Conservation (phyloP, 768 basidiomycete genomes). For the Trametes maxima region DNA sequence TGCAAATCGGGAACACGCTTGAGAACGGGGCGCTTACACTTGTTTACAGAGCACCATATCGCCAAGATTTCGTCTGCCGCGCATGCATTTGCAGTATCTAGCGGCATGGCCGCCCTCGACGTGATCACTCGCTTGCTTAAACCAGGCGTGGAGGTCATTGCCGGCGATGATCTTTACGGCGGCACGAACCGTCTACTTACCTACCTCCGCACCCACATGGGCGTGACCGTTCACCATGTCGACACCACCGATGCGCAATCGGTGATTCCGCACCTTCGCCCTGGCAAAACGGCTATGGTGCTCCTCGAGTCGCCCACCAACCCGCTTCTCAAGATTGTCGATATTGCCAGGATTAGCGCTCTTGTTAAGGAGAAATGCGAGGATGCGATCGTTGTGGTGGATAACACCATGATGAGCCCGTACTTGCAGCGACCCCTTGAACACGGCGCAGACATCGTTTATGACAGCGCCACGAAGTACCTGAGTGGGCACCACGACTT, state of each 20-base stretch:
- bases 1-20: neutral
- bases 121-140: slow-evolving; percentile 92
- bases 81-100: slow-evolving; percentile 91
- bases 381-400: slow-evolving; percentile 84
- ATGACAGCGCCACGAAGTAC: slow-evolving; percentile 98
- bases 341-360: slow-evolving; percentile 80
- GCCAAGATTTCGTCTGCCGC: slow-evolving; percentile 94
- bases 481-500: slow-evolving; percentile 98
- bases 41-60: slow-evolving; percentile 82
- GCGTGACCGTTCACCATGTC: slow-evolving; percentile 89
- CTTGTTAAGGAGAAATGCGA: slow-evolving; percentile 83
- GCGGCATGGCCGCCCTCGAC: slow-evolving; percentile 98
- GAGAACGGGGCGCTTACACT: neutral
- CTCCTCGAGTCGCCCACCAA: slow-evolving; percentile 97
- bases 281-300: slow-evolving; percentile 88
- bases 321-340: slow-evolving; percentile 92
- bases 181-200: slow-evolving; percentile 94
- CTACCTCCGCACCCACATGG: slow-evolving; percentile 85
- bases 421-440: slow-evolving; percentile 95
- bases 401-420: slow-evolving; percentile 99
- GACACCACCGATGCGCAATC: slow-evolving; percentile 81
- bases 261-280: slow-evolving; percentile 63
- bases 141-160: slow-evolving; percentile 93
- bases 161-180: slow-evolving; percentile 97
- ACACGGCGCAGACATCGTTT: slow-evolving; percentile 95